phyloP scores from a whole-genome alignment of 2,329 filamentous ascomycete genomes.

The Mollisia scopiformis region DNA sequence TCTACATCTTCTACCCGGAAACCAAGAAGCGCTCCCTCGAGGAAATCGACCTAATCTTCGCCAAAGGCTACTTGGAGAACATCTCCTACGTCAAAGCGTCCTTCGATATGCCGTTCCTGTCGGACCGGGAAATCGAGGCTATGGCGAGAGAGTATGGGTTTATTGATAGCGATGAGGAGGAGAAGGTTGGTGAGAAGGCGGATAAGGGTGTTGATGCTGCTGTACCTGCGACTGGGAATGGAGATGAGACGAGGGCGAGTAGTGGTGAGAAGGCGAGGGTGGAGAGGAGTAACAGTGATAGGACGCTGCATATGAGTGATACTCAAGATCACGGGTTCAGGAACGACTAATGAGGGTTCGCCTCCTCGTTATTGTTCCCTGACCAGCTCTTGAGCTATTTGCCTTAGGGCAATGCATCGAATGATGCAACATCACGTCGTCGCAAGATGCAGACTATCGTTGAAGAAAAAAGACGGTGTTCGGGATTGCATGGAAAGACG shows the following conservation, averaged over 20 bases:
- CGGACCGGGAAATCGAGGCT: constrained; percentile 53
- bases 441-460: too few species aligned
- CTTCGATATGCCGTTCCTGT: constrained; percentile 56
- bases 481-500: neutral
- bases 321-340: constrained; percentile 10
- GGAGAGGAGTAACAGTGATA: constrained; percentile 13
- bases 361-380: too few species aligned
- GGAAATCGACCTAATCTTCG: constrained; percentile 71
- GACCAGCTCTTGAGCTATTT: too few species aligned
- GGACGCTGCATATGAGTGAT: constrained; percentile 7
- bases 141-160: constrained; percentile 35
- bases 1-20: constrained; percentile 49
- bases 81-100: constrained; percentile 63
- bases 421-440: too few species aligned
- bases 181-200: constrained; percentile 26
- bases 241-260: constrained; percentile 1
- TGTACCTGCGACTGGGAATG: neutral
- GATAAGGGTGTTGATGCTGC: neutral
- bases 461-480: too few species aligned
- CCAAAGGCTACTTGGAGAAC: constrained; percentile 60
- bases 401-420: too few species aligned
- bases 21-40: constrained; percentile 61
- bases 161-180: constrained; percentile 32
- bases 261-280: constrained; percentile 1
- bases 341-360: constrained; percentile 18